Evolutionary conservation across 768 basidiomycete genomes (phyloP).

Genomic region (Myochromella boudieri): DNA sequence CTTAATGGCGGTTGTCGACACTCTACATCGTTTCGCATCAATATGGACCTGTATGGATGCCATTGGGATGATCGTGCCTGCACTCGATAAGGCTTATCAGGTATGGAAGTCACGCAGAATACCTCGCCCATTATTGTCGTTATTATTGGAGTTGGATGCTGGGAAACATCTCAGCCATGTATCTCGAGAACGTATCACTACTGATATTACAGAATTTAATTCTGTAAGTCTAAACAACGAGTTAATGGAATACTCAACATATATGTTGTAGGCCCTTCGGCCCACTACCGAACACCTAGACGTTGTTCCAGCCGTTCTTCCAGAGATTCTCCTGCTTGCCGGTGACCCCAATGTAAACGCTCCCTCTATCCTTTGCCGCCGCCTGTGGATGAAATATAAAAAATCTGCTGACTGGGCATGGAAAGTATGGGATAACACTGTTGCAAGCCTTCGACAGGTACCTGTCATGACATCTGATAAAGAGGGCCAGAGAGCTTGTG

Average conservation of each 20-base stretch:
- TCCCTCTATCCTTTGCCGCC: conserved; percentile 69
- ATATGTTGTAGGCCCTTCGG: conserved; percentile 42
- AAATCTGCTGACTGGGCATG: conserved; percentile 72
- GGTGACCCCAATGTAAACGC: conserved; percentile 59
- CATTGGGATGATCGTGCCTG: conserved; percentile 50
- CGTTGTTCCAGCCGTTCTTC: conserved; percentile 45
- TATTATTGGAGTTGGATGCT: conserved; percentile 66
- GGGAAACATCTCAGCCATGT: conserved; percentile 51
- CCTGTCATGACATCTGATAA: conserved; percentile 53
- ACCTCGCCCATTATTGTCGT: conserved; percentile 59
- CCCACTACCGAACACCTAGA: conserved; percentile 39
- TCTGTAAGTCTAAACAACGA: conserved; percentile 41
- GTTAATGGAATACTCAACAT: not conserved
- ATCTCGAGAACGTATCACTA: conserved; percentile 58
- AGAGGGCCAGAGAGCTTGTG: conserved; percentile 47
- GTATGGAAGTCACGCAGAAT: conserved; percentile 63
- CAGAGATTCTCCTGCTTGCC: conserved; percentile 69
- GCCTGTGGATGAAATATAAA: conserved; percentile 82
- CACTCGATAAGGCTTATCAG: conserved; percentile 63
- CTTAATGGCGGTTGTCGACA: conserved; percentile 64
- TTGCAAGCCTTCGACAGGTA: conserved; percentile 72
- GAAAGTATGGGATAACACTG: conserved; percentile 83
- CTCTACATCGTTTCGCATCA: conserved; percentile 65
- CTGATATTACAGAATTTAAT: conserved; percentile 62
- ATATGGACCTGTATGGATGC: conserved; percentile 81